Base-by-base conservation (phyloP, 1,139 yeast species). In the Geotrichum fermentans region DNA sequence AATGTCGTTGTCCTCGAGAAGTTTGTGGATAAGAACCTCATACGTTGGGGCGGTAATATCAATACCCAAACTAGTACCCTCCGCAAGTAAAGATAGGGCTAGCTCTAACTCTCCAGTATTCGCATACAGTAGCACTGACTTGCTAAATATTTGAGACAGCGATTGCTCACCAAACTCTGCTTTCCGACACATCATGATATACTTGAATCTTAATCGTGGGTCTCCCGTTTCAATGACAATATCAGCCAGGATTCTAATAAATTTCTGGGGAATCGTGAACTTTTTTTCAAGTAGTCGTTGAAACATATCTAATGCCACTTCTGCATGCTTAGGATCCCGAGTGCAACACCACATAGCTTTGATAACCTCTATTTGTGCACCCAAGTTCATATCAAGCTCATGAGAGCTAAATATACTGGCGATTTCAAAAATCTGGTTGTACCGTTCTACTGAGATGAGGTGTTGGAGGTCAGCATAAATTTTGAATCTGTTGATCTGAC, bases 11-110 rank as follows among this genome's bases (percentile, higher is more conserved):
- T 47, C 20, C 14, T 53, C 49, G 10, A 64, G 43, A 17, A 64
- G 45, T 1, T 62, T 56, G 21, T 62, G 48, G 32, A 65, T 60
- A 14, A 66, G 55, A 2, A 60, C 50, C 34, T 62, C 67, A 50
- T 63, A 62, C 10, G 26, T 14, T 3, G 20, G 32, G 11, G 40
- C 28, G 7, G 34, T 29, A 14, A 39, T 29, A 8, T 38, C 30
- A 24, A 38, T 3, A 14, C 26, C 41, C 13, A 17, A 26, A 4
- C 42, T n/a, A 2, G 24, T 21, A 7, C 45, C 50, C 14, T 40
- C 45, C 20, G 36, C 37, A n/a, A 40, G 13, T 6, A 34, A 11
- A 14, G 26, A 7, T 11, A 46, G 30, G 10, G 50, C 45, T 17
- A 29, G 41, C 20, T 46, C 50, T 17, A 40, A 4, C 13, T 46